Evolutionary conservation across 139 green algal genomes (phyloP).

Genomic region (Eudorina sp.): DNA sequence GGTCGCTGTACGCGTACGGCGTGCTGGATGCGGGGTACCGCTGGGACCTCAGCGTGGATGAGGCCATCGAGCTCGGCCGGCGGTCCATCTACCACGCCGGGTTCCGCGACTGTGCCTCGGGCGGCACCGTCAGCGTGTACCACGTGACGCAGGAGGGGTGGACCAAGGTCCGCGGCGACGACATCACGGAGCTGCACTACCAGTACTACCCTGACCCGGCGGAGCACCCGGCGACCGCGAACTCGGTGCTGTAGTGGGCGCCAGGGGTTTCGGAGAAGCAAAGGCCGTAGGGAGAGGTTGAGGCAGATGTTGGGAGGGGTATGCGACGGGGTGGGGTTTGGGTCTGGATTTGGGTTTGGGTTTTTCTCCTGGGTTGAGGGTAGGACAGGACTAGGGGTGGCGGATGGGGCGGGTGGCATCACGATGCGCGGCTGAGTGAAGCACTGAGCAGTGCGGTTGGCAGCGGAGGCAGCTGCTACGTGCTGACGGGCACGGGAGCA

Average conservation of each 20-base stretch:
- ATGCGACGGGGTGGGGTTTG: too few species aligned
- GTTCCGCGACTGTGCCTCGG: slow-evolving; percentile 96
- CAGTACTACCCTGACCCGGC: slow-evolving; percentile 87
- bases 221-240: slow-evolving; percentile 64
- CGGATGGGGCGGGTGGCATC: too few species aligned
- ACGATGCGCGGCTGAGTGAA: too few species aligned
- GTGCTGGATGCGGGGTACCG: slow-evolving; percentile 95
- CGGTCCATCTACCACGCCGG: slow-evolving; percentile 99
- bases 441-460: too few species aligned
- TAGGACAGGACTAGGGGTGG: too few species aligned
- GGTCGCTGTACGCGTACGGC: slow-evolving; percentile 97
- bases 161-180: slow-evolving; percentile 96
- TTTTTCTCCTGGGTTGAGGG: too few species aligned
- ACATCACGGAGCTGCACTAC: slow-evolving; percentile 97
- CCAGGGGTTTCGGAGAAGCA: background rate
- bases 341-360: too few species aligned
- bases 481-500: too few species aligned
- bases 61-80: slow-evolving; percentile 94
- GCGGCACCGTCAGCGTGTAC: slow-evolving; percentile 98
- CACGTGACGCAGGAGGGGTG: slow-evolving; percentile 96
- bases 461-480: too few species aligned
- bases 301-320: too few species aligned
- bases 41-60: slow-evolving; percentile 94
- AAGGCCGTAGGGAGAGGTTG: too few species aligned
- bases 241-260: slow-evolving; percentile 51